Percentiles rank a stretch among this genome's conserved stretches.
Evolutionary conservation across 1,139 yeast genomes (phyloP).

Genomic region (Kodamaea sp.): DNA sequence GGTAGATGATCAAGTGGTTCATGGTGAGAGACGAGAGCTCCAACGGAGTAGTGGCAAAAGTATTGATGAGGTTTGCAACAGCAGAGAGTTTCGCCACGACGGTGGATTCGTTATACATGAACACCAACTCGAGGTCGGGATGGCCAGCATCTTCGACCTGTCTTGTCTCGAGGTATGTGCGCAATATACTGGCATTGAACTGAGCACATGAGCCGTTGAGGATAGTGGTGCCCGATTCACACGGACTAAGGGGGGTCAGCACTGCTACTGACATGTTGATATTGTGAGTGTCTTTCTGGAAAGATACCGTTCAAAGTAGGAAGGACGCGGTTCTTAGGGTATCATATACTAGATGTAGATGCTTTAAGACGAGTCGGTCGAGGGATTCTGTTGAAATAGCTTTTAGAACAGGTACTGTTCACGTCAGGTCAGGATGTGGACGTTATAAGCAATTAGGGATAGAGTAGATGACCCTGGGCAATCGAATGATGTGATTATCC

Average conservation of each 20-base stretch:
- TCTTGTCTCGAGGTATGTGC: slow-evolving; percentile 14
- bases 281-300: too few relatives aligned
- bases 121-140: slow-evolving; percentile 12
- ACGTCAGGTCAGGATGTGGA: too few relatives aligned
- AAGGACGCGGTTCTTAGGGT: too few relatives aligned
- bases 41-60: slow-evolving; percentile 10
- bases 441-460: too few relatives aligned
- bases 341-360: too few relatives aligned
- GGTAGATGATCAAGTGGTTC: slow-evolving; percentile 17
- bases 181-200: slow-evolving; percentile 13
- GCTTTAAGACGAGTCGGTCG: too few relatives aligned
- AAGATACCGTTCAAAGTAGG: too few relatives aligned
- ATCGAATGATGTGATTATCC: too few relatives aligned
- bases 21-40: slow-evolving; percentile 11
- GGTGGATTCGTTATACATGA: slow-evolving; percentile 12
- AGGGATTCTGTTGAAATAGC: too few relatives aligned
- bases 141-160: slow-evolving; percentile 1
- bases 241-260: slow-evolving; percentile 9
- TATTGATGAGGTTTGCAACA: slow-evolving; percentile 15
- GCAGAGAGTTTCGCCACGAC: slow-evolving; percentile 14
- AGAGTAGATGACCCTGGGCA: too few relatives aligned
- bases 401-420: too few relatives aligned
- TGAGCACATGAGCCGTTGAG: slow-evolving; percentile 5
- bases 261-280: too few relatives aligned
- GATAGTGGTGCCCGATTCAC: slow-evolving; percentile 16